Percentiles rank a stretch among this genome's conserved stretches.
Conservation (phyloP, 306 rosid species). For the Carpinus fangiana region DNA sequence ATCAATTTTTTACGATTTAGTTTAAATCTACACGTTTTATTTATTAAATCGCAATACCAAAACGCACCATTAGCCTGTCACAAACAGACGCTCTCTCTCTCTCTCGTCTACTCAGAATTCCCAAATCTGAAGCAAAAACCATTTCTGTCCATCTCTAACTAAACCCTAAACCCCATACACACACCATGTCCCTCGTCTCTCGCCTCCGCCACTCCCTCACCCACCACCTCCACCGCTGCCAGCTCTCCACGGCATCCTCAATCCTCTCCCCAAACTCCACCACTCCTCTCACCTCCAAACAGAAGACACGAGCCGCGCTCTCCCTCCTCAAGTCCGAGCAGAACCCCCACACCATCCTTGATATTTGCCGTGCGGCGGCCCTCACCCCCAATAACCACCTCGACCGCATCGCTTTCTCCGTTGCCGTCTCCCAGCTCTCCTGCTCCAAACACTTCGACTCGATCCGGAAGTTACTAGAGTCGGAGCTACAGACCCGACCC, state of each 20-base stretch:
- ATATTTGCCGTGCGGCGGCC: constrained; percentile 72
- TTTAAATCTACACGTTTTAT: too few species aligned
- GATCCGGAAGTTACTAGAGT: constrained; percentile 57
- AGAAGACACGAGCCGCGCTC: constrained; percentile 55
- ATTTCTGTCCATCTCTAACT: not conserved
- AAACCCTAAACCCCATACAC: constrained; percentile 22
- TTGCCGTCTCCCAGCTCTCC: constrained; percentile 62
- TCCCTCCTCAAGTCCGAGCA: constrained; percentile 60
- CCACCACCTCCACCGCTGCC: not conserved
- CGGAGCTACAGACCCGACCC: constrained; percentile 49
- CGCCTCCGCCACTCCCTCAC: constrained; percentile 47
- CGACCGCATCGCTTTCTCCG: constrained; percentile 66
- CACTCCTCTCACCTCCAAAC: constrained; percentile 41
- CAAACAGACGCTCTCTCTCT: too few species aligned
- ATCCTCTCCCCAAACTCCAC: constrained; percentile 57
- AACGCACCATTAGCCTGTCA: too few species aligned
- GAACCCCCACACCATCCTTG: constrained; percentile 62
- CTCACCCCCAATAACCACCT: constrained; percentile 68
- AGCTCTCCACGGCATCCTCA: constrained; percentile 39
- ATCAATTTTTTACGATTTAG: too few species aligned
- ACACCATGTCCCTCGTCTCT: constrained; percentile 49
- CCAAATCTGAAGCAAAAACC: too few species aligned
- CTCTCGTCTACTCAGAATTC: too few species aligned
- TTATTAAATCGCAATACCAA: too few species aligned
- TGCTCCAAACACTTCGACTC: constrained; percentile 52